Evolutionary conservation across 1,139 yeast species (phyloP), one percentile per base, ranked within the genome.

Genomic region (Meyerozyma athensensis): DNA sequence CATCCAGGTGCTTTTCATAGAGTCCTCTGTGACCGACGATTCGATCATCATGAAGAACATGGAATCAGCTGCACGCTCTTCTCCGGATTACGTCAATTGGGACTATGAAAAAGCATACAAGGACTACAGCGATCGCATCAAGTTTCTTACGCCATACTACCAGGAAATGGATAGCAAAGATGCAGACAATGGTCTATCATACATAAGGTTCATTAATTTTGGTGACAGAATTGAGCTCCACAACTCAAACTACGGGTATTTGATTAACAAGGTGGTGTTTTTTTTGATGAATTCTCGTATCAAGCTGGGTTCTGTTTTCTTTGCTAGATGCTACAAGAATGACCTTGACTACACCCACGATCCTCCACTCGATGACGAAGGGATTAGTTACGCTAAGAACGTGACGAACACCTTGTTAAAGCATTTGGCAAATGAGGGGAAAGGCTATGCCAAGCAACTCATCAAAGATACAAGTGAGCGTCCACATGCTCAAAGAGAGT

Each of bases 81-180:
- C 96, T 1, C 96, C 96, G 3, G 97, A 92, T 58, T 92, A 92
- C 58, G 64, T 61, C 31, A 80, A 80, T 38, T 82, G 95, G 87
- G 79, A 77, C 41, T 74, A 74, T 42, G 68, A 72, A 16, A 68
- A 67, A 41, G 92, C 92, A 1, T 72, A 77, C 45, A 65, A 63
- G 30, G 87, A 84, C 49, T 80, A 77, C 49, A 62, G 73, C 48
- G 70, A 69, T 36, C 67, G 83, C 49, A 74, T 79, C 41, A 61
- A 65, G 35, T 58, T 67, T 28, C 68, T 79, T 46, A 66, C 77
- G 12, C 76, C 78, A 2, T 65, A 68, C 39, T 77, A 78, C 50
- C 66, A 68, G 42, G 74, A 68, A 38, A 74, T 79, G 72, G 75
- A 68, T 47, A 71, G 53, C 41, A 57, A 39, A 49, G 72, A 54